These are phyloP conservation scores for Cunninghamia lanceolata DNA, from an alignment of 75 land plant species.

Conservation along the genomic window DNA sequence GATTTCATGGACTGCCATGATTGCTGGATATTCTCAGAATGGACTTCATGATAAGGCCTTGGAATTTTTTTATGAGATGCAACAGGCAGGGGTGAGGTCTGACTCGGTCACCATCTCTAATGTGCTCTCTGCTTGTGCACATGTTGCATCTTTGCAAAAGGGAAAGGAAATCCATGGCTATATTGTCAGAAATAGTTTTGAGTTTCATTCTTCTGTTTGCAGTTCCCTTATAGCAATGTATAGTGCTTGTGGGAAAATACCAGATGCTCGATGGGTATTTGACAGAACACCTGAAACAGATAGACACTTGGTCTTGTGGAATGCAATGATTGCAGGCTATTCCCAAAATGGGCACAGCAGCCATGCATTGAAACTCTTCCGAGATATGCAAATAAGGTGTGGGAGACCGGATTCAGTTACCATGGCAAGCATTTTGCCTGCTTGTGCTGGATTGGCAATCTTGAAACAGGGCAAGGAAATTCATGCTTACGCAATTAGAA, in stretches of 20 bases:
- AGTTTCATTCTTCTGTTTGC: constrained; percentile 15
- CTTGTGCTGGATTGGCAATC: constrained; percentile 8
- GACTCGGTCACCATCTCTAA: constrained; percentile 29
- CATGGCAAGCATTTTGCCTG: not conserved
- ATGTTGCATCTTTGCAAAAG: constrained; percentile 9
- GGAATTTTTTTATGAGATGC: constrained; percentile 27
- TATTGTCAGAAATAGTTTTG: constrained; percentile 10
- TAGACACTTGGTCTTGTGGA: constrained; percentile 10
- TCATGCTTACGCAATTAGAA: constrained; percentile 11
- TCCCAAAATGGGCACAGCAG: constrained; percentile 9
- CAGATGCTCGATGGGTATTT: constrained; percentile 14
- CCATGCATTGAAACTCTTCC: constrained; percentile 3
- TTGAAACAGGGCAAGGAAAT: constrained; percentile 4
- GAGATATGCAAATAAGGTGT: constrained; percentile 1
- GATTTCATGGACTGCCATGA: constrained; percentile 27
- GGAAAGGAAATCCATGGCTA: constrained; percentile 25
- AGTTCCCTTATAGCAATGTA: constrained; percentile 31
- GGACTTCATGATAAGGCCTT: constrained; percentile 24
- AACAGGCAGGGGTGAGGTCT: constrained; percentile 25
- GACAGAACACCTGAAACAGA: constrained; percentile 9
- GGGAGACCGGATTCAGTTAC: constrained; percentile 7
- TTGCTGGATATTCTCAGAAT: constrained; percentile 34
- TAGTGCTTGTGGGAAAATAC: constrained; percentile 12
- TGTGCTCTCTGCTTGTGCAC: constrained; percentile 33
- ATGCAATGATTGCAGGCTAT: constrained; percentile 15